Conservation (phyloP, 192 early-diverging fungal genomes). For the Chytriomyces confervae region DNA sequence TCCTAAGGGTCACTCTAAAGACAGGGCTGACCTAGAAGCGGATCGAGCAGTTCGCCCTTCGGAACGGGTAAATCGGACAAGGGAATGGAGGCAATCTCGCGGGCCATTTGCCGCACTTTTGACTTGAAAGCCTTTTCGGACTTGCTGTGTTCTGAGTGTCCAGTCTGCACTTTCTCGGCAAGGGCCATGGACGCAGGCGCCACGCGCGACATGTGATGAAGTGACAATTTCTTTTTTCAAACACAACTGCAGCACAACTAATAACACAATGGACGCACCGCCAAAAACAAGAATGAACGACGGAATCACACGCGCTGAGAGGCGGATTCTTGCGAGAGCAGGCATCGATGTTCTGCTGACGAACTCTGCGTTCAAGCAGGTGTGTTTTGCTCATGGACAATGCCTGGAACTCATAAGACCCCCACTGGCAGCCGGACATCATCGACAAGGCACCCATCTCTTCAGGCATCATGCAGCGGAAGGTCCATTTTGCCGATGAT, state of each 20-base stretch:
- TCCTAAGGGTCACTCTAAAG: neutral
- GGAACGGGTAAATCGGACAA: neutral
- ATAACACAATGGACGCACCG: no score
- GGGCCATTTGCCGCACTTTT: constrained; percentile 11
- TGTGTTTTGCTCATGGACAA: neutral
- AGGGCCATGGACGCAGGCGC: neutral
- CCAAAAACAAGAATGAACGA: constrained; percentile 3
- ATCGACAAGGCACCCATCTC: constrained; percentile 8
- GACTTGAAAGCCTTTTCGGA: constrained; percentile 5
- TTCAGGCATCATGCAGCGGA: neutral
- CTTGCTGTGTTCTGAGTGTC: neutral
- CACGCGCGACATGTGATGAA: neutral
- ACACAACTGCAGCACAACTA: no score
- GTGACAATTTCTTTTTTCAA: neutral
- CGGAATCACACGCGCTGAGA: constrained; percentile 38
- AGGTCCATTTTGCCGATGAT: neutral
- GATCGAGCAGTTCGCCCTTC: constrained; percentile 22
- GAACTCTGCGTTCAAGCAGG: constrained; percentile 36
- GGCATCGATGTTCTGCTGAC: constrained; percentile 43
- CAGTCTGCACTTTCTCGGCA: no score
- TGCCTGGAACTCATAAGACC: no score
- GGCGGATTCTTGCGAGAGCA: constrained; percentile 32
- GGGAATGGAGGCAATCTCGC: constrained; percentile 26
- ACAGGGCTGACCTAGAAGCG: constrained; percentile 10
- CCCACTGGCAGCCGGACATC: constrained; percentile 11